A percentile compares a stretch with the other conserved stretches of the same genome.
phyloP scores from a whole-genome alignment of 257 asterid genomes.

The Craterostigma plantagineum region DNA sequence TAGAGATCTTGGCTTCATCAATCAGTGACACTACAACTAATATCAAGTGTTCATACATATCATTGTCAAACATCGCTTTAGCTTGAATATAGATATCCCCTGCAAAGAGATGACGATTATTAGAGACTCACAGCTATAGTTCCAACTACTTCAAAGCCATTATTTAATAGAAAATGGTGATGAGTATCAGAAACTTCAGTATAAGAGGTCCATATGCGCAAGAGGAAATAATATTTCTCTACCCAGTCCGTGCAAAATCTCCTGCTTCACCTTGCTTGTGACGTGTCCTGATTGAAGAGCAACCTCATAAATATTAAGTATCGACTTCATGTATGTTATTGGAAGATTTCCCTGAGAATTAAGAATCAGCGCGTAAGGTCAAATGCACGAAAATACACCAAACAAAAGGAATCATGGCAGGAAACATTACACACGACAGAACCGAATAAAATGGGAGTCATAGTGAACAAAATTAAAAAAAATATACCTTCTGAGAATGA shows the following conservation, averaged over 20 bases:
- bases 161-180: no score
- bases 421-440: background rate
- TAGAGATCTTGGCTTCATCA: constrained; percentile 37
- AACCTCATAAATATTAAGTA: constrained; percentile 71
- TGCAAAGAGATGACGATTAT: constrained; percentile 16
- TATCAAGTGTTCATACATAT: constrained; percentile 56
- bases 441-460: background rate
- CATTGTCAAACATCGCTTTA: constrained; percentile 58
- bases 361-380: background rate
- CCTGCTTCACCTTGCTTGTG: constrained; percentile 87
- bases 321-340: constrained; percentile 41
- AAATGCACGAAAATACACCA: background rate
- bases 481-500: constrained; percentile 77
- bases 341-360: constrained; percentile 72
- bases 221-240: constrained; percentile 15
- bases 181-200: no score
- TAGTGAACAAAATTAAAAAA: constrained; percentile 6
- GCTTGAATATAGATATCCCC: constrained; percentile 85
- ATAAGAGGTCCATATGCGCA: constrained; percentile 1
- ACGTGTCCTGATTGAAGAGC: constrained; percentile 54
- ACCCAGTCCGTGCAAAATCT: constrained; percentile 88
- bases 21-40: constrained; percentile 51
- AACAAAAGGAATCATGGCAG: background rate
- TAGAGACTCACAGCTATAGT: background rate
- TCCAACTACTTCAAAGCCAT: background rate